These are phyloP conservation scores for Trifolium repens DNA, from an alignment of 306 rosid genomes.

Conservation along the genomic window DNA sequence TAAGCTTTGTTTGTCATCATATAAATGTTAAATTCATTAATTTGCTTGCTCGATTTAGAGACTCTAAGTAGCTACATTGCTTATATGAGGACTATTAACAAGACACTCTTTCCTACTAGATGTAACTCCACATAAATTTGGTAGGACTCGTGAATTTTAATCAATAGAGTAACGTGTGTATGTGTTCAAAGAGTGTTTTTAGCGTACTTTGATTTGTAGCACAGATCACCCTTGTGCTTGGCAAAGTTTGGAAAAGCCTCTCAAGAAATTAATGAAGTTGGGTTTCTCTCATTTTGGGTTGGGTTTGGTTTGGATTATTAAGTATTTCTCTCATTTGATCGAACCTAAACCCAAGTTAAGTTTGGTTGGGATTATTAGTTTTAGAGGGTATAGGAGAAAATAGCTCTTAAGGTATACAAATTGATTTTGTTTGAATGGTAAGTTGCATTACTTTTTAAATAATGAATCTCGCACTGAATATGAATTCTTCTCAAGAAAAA, in stretches of 20 bases:
- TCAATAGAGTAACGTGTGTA: neutral
- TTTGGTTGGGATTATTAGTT: neutral
- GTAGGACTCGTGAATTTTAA: neutral
- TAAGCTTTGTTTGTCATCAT: constrained; percentile 6
- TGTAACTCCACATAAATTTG: constrained; percentile 2
- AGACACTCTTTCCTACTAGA: neutral
- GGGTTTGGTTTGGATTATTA: neutral
- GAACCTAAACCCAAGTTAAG: neutral
- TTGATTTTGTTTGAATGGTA: neutral
- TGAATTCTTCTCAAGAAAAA: neutral
- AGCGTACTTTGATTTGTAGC: neutral
- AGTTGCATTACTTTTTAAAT: neutral
- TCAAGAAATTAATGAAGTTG: neutral
- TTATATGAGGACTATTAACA: neutral
- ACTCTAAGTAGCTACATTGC: neutral
- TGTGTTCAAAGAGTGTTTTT: neutral
- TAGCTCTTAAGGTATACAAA: neutral
- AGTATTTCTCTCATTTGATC: neutral
- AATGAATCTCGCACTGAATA: neutral
- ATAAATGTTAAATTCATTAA: neutral
- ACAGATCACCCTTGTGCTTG: neutral
- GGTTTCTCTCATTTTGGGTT: neutral
- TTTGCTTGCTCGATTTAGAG: neutral
- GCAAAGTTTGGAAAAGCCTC: neutral
- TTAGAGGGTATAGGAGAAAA: neutral